These are phyloP conservation scores for Lumnitzera racemosa DNA, from an alignment of 345 rosid genomes.

Conservation along the genomic window DNA sequence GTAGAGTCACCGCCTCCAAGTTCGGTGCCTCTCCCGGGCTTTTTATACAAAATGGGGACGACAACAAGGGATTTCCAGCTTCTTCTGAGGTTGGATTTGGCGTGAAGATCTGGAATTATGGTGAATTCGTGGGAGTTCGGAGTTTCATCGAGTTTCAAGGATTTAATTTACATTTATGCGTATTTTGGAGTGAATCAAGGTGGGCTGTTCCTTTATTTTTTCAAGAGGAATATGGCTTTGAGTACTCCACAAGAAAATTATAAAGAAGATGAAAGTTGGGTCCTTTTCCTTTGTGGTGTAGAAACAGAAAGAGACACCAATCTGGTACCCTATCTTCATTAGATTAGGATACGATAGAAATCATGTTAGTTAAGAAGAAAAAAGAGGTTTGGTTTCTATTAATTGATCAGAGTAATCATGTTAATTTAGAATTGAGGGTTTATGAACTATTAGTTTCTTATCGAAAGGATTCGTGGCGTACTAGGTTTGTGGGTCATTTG, in stretches of 20 bases:
- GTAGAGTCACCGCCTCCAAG: conserved; percentile 52
- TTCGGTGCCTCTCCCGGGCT: conserved; percentile 51
- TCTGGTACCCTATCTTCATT: too few species aligned
- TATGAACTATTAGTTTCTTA: too few species aligned
- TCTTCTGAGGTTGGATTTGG: conserved; percentile 10
- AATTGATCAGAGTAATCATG: too few species aligned
- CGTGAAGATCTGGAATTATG: conserved; percentile 1
- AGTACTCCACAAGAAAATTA: not conserved
- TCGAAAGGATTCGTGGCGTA: too few species aligned
- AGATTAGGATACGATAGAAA: too few species aligned
- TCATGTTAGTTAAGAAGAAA: too few species aligned
- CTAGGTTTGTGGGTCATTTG: too few species aligned
- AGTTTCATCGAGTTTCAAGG: not conserved
- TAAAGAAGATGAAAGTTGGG: conserved; percentile 2
- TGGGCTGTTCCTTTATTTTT: conserved; percentile 24
- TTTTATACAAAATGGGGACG: conserved; percentile 21
- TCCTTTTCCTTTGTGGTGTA: not conserved
- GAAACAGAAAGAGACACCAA: too few species aligned
- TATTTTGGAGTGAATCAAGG: not conserved
- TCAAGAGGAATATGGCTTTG: conserved; percentile 21
- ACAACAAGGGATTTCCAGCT: conserved; percentile 14
- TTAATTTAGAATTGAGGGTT: too few species aligned
- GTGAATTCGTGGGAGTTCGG: not conserved
- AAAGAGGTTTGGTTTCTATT: too few species aligned
- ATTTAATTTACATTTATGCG: not conserved